Percentiles rank a stretch among this genome's conserved stretches.
These are phyloP conservation scores for Umbelopsis vinacea DNA, from an alignment of 192 early-diverging fungal genomes.

Conservation along the genomic window DNA sequence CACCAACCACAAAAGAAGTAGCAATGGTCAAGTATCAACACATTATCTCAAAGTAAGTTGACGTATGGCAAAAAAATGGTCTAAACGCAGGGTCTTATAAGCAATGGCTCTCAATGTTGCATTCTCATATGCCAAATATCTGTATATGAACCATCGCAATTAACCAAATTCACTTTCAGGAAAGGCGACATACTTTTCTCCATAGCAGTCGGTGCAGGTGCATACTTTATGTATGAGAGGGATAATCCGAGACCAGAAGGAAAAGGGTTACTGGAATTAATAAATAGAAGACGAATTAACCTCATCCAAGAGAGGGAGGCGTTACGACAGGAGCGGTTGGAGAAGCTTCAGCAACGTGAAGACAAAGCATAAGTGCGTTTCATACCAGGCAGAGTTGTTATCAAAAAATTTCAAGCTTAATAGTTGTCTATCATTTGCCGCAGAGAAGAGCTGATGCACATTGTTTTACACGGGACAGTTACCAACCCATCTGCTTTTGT, in stretches of 20 bases:
- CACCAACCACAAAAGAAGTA: not conserved
- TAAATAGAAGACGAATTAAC: conserved; percentile 42
- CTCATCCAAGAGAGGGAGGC: conserved; percentile 39
- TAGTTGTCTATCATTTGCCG: not conserved
- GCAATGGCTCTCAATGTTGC: not conserved
- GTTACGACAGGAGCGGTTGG: conserved; percentile 11
- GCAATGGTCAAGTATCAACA: conserved; percentile 39
- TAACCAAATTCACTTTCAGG: conserved; percentile 31
- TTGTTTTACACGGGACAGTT: not conserved
- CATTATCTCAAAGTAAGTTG: conserved; percentile 42
- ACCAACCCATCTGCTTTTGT: not conserved
- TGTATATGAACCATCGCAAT: not conserved
- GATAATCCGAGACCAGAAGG: conserved; percentile 54
- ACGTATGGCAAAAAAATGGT: too few relatives aligned
- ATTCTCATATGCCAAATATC: not conserved
- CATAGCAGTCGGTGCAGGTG: conserved; percentile 51
- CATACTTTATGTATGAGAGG: conserved; percentile 59
- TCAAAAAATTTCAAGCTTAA: not conserved
- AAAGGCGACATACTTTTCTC: conserved; percentile 59
- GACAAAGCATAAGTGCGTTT: not conserved
- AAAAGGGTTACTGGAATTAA: conserved; percentile 50
- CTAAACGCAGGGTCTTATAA: too few relatives aligned
- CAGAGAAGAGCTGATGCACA: not conserved
- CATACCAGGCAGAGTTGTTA: not conserved
- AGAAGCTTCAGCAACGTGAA: not conserved